Evolutionary conservation across 192 early-diverging fungal genomes (phyloP), one percentile per base, ranked within the genome.

Genomic region (Helicostylum pulchrum): DNA sequence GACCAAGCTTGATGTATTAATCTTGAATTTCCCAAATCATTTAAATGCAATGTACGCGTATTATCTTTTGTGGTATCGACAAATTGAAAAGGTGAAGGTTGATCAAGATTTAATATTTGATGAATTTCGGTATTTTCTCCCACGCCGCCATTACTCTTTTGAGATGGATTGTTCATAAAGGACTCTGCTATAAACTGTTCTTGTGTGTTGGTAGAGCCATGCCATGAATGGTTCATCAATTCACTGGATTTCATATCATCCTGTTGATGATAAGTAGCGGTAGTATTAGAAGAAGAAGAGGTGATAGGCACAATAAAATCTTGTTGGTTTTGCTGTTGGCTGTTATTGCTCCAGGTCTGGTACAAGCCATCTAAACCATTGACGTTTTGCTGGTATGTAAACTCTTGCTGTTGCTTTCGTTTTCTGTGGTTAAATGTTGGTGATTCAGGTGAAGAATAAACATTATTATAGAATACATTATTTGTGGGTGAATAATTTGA

Each of bases 41-140:
- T 39, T 39, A 39, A 39, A 39, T 39, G 36, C 36, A 39, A 39
- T 39, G 36, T 9, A 56, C 54, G 54, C 32, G 54, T 17, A 7
- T 32, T 54, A 4, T 54, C 12, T 9, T 30, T n/a, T 56, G n/a
- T 30, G 17, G 31, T 31, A 39, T 56, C 54, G 19, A 56, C 31
- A 34, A 39, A 56, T 11, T 56, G 31, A 19, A 39, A 30, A 56
- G 19, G 34, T 31, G 54, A 39, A 34, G 54, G 36, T 10, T 10
- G 34, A 7, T 56, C 54, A 4, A 56, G 21, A 11, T 45, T 21
- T 17, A 59, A 59, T 21, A 59, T 59, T 45, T 59, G 57, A 59
- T 59, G 36, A 23, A 59, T 59, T 15, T 59, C 57, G 14, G 15
- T 48, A 19, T 48, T 48, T 48, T 48, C 46, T 48, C 46, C 46